Evolutionary conservation across 75 land plant species (phyloP).

Genomic region (Chamaecyparis obtusa): DNA sequence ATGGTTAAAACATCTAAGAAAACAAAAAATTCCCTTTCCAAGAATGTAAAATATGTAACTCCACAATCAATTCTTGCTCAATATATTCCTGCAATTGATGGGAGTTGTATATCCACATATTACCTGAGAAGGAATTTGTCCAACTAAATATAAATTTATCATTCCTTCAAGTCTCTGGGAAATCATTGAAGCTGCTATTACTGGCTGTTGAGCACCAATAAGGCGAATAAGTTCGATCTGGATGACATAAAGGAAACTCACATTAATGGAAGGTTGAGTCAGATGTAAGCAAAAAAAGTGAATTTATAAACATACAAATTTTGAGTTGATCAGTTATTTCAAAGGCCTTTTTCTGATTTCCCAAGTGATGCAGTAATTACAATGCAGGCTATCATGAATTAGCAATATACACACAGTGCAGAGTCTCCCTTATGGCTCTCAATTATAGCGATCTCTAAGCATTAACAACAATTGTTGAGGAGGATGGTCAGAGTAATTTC

Average conservation of each 20-base stretch:
- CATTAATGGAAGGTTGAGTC: slow-evolving; percentile 1
- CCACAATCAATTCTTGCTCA: not conserved
- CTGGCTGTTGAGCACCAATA: slow-evolving; percentile 55
- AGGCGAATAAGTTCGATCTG: slow-evolving; percentile 84
- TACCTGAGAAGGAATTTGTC: slow-evolving; percentile 52
- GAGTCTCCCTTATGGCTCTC: not conserved
- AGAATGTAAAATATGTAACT: not conserved
- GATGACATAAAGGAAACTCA: slow-evolving; percentile 2
- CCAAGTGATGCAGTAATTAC: not conserved
- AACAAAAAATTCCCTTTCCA: not conserved
- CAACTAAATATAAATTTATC: slow-evolving; percentile 22
- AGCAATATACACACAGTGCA: not conserved
- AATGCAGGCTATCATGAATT: not conserved
- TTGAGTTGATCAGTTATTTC: not conserved
- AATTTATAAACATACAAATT: not conserved
- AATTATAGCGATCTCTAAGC: no score
- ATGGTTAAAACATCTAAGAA: not conserved
- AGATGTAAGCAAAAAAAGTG: not conserved
- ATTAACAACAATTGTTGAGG: not conserved
- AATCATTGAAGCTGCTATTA: slow-evolving; percentile 59
- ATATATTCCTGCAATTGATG: not conserved
- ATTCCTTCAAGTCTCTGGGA: slow-evolving; percentile 49
- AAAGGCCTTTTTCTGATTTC: not conserved
- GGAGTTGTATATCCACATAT: not conserved
- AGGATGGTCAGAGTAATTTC: not conserved